These are phyloP conservation scores for Fonsecaea multimorphosa DNA, from an alignment of 2,329 filamentous ascomycete species.

Conservation along the genomic window DNA sequence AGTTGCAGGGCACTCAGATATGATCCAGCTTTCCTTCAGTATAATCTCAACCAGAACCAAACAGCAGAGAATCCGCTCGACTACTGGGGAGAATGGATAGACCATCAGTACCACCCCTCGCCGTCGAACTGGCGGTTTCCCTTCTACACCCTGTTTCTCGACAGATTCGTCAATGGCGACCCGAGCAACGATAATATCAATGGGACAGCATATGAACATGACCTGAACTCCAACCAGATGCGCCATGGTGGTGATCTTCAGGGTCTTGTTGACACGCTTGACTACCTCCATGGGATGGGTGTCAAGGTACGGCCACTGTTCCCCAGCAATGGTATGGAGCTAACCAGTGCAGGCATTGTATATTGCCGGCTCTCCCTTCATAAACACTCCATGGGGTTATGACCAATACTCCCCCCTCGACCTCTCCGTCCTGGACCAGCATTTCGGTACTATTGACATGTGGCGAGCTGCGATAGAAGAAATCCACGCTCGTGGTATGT, in stretches of 20 bases:
- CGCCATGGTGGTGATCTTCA: constrained; percentile 67
- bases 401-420: constrained; percentile 68
- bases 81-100: constrained; percentile 62
- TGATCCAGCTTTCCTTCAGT: constrained; percentile 58
- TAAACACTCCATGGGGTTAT: constrained; percentile 69
- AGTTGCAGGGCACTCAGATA: constrained; percentile 50
- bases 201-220: constrained; percentile 66
- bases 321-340: constrained; percentile 16
- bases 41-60: constrained; percentile 67
- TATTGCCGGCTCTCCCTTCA: constrained; percentile 67
- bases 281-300: constrained; percentile 70
- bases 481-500: constrained; percentile 68
- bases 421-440: constrained; percentile 67
- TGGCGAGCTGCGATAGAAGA: constrained; percentile 65
- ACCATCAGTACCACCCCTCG: constrained; percentile 59
- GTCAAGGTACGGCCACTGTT: constrained; percentile 56
- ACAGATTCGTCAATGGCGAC: constrained; percentile 69
- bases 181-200: constrained; percentile 69
- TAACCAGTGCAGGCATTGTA: constrained; percentile 58
- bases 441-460: constrained; percentile 64
- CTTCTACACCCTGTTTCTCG: constrained; percentile 69
- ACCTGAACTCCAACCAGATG: constrained; percentile 65
- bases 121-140: constrained; percentile 70
- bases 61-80: constrained; percentile 62
- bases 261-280: constrained; percentile 65